A percentile compares a stretch with the other conserved stretches of the same genome.
Conservation (phyloP, 768 basidiomycete genomes). For the Hygrocybe coccinea region DNA sequence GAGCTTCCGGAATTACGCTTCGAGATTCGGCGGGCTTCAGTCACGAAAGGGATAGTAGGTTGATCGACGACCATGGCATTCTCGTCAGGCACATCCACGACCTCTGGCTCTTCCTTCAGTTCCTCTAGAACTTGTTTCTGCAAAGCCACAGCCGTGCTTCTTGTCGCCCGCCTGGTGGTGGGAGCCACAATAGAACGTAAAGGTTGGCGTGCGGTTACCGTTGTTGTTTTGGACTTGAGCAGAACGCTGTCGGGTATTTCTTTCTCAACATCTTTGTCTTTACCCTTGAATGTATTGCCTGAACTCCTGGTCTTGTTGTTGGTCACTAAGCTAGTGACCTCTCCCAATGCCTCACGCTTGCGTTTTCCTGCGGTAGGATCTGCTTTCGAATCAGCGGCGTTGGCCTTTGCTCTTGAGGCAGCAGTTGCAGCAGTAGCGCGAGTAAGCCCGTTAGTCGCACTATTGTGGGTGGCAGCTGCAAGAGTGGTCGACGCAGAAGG, state of each 20-base stretch:
- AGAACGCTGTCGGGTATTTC: conserved; percentile 61
- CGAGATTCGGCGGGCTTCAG: conserved; percentile 9
- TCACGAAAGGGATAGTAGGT: conserved; percentile 22
- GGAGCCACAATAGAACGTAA: conserved; percentile 46
- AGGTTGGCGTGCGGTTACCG: conserved; percentile 45
- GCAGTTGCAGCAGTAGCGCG: conserved; percentile 40
- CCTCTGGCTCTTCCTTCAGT: conserved; percentile 28
- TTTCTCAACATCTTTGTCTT: conserved; percentile 51
- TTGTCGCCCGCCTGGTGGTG: conserved; percentile 36
- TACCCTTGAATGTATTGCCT: conserved; percentile 39
- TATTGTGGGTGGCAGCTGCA: conserved; percentile 34
- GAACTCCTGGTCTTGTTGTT: conserved; percentile 46
- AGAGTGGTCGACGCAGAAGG: conserved; percentile 34
- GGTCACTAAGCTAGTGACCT: conserved; percentile 49
- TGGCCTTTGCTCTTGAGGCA: conserved; percentile 38
- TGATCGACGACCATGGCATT: conserved; percentile 54
- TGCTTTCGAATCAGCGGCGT: conserved; percentile 42
- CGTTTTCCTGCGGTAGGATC: conserved; percentile 58
- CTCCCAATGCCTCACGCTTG: conserved; percentile 71
- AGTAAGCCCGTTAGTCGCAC: conserved; percentile 33
- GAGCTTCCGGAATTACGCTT: neutral
- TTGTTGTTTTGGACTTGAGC: conserved; percentile 43
- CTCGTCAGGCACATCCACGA: conserved; percentile 35
- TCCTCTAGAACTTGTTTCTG: conserved; percentile 21
- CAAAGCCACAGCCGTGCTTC: conserved; percentile 19